A percentile compares a stretch with the other conserved stretches of the same genome.
These are phyloP conservation scores for Selenicereus undatus DNA, from an alignment of 148 eudicot genomes.

Conservation along the genomic window DNA sequence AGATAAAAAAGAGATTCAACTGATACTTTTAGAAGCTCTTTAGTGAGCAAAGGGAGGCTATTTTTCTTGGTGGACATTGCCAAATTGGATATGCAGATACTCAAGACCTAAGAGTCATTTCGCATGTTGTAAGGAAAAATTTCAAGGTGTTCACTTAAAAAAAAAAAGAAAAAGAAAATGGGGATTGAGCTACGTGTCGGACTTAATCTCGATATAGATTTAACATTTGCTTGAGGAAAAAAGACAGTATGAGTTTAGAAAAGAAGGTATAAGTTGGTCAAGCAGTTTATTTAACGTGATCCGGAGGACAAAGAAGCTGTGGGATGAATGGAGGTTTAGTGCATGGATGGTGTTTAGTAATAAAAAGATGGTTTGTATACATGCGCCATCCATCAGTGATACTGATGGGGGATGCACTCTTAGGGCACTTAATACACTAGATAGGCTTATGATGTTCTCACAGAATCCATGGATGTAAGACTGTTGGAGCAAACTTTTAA, in stretches of 20 bases:
- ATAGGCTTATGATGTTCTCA: not conserved
- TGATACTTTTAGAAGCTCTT: not conserved
- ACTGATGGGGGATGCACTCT: not conserved
- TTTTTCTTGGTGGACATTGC: not conserved
- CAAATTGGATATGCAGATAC: not conserved
- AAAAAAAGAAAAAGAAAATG: not conserved
- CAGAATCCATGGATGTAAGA: not conserved
- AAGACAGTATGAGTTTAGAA: not conserved
- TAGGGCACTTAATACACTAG: not conserved
- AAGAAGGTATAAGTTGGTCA: not conserved
- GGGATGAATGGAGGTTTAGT: not conserved
- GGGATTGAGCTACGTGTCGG: not conserved
- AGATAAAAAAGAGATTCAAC: not conserved
- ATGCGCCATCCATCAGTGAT: not conserved
- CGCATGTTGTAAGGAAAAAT: not conserved
- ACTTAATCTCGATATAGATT: not conserved
- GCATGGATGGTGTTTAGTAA: not conserved
- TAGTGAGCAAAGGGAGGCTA: not conserved
- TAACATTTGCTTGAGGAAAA: not conserved
- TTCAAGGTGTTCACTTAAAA: not conserved
- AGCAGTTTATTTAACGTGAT: not conserved
- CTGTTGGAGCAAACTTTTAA: not conserved
- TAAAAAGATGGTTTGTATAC: not conserved
- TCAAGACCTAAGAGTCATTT: not conserved
- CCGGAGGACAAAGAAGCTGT: not conserved